Percentiles rank a stretch among this genome's conserved stretches.
phyloP scores from a whole-genome alignment of 2,329 filamentous ascomycete genomes.

The Fusarium azukiicola region DNA sequence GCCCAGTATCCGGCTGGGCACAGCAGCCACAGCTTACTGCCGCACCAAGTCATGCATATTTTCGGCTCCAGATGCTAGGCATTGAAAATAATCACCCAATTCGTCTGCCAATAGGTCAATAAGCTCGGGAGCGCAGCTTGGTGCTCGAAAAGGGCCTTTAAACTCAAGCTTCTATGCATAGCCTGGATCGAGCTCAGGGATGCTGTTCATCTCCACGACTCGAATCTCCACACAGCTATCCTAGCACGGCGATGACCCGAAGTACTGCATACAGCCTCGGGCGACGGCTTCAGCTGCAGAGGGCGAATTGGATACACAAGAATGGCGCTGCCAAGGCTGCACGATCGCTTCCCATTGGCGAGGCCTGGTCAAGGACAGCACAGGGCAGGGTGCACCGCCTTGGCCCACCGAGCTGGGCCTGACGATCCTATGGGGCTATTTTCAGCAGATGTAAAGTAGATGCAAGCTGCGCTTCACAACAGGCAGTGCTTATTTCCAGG shows the following conservation, averaged over 20 bases:
- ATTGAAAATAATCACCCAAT: constrained; percentile 1
- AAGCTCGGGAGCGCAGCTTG: neutral
- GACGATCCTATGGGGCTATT: neutral
- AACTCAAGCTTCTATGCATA: neutral
- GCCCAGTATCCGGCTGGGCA: too few species aligned
- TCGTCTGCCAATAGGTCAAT: neutral
- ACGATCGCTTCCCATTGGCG: neutral
- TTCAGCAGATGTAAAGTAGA: neutral
- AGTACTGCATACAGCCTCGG: neutral
- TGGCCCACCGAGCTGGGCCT: neutral
- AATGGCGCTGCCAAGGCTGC: neutral
- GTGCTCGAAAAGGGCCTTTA: neutral
- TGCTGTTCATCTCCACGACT: neutral
- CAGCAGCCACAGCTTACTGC: neutral
- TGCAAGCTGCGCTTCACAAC: neutral
- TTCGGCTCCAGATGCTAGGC: neutral
- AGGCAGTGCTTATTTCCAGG: neutral
- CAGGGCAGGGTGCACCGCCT: neutral
- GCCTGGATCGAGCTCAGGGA: neutral
- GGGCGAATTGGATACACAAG: neutral
- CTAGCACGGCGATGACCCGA: neutral
- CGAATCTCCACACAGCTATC: neutral
- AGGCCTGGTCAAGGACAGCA: neutral
- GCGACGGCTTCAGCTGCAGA: neutral
- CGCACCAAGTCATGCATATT: neutral